Evolutionary conservation across 176 grass and related monocot genomes (phyloP).

Genomic region (Oryza longistaminata): DNA sequence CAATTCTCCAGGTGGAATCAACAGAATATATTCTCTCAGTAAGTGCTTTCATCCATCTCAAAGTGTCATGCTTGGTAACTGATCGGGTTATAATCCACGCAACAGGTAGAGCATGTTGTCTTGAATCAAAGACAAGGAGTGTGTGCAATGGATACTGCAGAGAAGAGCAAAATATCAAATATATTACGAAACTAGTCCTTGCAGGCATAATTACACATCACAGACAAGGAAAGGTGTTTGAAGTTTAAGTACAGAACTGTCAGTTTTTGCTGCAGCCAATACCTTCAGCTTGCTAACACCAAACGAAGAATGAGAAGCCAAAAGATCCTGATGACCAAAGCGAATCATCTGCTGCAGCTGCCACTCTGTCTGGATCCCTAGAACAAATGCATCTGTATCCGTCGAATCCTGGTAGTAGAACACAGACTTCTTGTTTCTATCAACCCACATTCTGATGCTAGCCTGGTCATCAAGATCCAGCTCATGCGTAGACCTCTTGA

Average conservation of each 20-base stretch:
- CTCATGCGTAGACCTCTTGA: slow-evolving; percentile 93
- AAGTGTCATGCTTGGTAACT: slow-evolving; percentile 72
- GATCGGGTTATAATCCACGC: slow-evolving; percentile 94
- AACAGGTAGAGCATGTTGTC: slow-evolving; percentile 76
- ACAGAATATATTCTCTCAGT: slow-evolving; percentile 61
- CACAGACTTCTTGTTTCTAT: slow-evolving; percentile 84
- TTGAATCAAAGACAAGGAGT: slow-evolving; percentile 84
- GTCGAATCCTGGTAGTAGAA: slow-evolving; percentile 87
- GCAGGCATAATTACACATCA: background rate
- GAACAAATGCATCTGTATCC: slow-evolving; percentile 70
- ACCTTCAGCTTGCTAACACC: slow-evolving; percentile 97
- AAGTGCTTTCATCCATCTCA: slow-evolving; percentile 89
- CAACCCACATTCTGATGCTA: slow-evolving; percentile 89
- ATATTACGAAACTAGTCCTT: background rate
- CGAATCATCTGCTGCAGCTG: slow-evolving; percentile 87
- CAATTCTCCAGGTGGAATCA: slow-evolving; percentile 65
- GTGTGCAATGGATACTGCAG: slow-evolving; percentile 89
- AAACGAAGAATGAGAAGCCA: slow-evolving; percentile 77
- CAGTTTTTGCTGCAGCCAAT: background rate
- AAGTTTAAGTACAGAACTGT: slow-evolving; percentile 14
- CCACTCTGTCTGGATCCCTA: slow-evolving; percentile 93
- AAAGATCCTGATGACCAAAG: slow-evolving; percentile 75
- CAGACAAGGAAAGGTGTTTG: slow-evolving; percentile 5
- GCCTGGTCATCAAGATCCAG: slow-evolving; percentile 84
- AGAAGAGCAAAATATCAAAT: slow-evolving; percentile 34